Evolutionary conservation across 2,329 filamentous ascomycete species (phyloP).

Genomic region (Diaporthe sp.): DNA sequence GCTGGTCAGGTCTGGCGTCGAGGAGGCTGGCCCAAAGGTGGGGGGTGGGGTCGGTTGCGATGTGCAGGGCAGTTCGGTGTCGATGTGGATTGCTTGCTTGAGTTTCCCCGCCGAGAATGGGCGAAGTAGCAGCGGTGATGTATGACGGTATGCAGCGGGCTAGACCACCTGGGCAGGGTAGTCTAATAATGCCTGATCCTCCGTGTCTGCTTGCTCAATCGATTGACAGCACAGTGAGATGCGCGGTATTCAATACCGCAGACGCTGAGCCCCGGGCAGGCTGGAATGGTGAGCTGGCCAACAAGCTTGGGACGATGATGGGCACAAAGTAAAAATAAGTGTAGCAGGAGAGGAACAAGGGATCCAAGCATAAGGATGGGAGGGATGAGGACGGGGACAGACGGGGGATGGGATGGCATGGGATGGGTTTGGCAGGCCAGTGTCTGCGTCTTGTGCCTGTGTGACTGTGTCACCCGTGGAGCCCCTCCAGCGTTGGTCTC

Average conservation of each 20-base stretch:
- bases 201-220: neutral
- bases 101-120: slow-evolving; percentile 16
- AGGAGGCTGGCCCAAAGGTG: slow-evolving; percentile 27
- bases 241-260: neutral
- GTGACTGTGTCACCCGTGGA: slow-evolving; percentile 23
- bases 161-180: neutral
- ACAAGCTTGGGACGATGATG: neutral
- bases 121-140: slow-evolving; percentile 25
- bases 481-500: neutral
- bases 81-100: slow-evolving; percentile 6
- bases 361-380: slow-evolving; percentile 8
- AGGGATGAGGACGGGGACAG: slow-evolving; percentile 14
- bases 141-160: slow-evolving; percentile 20
- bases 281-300: slow-evolving; percentile 3
- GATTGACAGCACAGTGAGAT: neutral
- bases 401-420: neutral
- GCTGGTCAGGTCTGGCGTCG: slow-evolving; percentile 38
- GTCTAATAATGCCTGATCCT: neutral
- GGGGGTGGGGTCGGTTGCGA: slow-evolving; percentile 27
- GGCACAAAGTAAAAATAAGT: slow-evolving; percentile 32
- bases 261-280: neutral
- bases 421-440: slow-evolving; percentile 1
- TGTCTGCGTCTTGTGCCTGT: slow-evolving; percentile 24
- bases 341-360: slow-evolving; percentile 32
- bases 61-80: slow-evolving; percentile 4